Percentiles rank a stretch among this genome's conserved stretches.
Evolutionary conservation across 2,329 filamentous ascomycete species (phyloP).

Genomic region (Alternaria conjuncta): DNA sequence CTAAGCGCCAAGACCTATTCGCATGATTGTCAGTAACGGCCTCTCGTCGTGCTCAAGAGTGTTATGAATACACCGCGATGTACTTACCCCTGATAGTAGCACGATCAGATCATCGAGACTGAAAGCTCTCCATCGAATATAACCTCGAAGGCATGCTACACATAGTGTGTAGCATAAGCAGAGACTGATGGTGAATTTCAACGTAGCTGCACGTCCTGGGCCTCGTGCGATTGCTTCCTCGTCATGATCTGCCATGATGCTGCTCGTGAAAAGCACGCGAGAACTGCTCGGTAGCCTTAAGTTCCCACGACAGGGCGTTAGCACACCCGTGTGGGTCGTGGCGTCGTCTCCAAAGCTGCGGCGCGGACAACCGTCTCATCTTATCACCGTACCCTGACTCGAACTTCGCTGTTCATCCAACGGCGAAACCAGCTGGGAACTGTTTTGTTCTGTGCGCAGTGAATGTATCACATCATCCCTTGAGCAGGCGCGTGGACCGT

Average conservation of each 20-base stretch:
- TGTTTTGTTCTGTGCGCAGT: background rate
- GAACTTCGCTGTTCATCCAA: background rate
- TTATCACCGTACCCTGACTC: background rate
- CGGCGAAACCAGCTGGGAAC: background rate
- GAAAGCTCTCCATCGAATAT: conserved; percentile 12
- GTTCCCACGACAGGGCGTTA: background rate
- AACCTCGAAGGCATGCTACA: conserved; percentile 12
- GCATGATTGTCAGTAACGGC: background rate
- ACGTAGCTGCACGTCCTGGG: conserved; percentile 8
- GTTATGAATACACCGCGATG: background rate
- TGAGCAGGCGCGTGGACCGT: background rate
- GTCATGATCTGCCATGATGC: background rate
- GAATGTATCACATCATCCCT: background rate
- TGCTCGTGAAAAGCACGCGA: background rate
- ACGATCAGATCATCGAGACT: conserved; percentile 13
- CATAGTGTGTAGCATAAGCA: conserved; percentile 21
- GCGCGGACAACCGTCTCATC: background rate
- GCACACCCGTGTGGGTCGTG: background rate
- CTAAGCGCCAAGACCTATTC: conserved; percentile 6
- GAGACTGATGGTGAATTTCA: conserved; percentile 11
- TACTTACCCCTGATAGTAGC: conserved; percentile 8
- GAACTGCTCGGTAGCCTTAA: background rate
- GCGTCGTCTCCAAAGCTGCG: background rate
- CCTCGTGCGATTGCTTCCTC: background rate
- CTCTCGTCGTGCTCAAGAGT: background rate